Conservation (phyloP, 2,329 filamentous ascomycete species). For the Whalleya microplaca region DNA sequence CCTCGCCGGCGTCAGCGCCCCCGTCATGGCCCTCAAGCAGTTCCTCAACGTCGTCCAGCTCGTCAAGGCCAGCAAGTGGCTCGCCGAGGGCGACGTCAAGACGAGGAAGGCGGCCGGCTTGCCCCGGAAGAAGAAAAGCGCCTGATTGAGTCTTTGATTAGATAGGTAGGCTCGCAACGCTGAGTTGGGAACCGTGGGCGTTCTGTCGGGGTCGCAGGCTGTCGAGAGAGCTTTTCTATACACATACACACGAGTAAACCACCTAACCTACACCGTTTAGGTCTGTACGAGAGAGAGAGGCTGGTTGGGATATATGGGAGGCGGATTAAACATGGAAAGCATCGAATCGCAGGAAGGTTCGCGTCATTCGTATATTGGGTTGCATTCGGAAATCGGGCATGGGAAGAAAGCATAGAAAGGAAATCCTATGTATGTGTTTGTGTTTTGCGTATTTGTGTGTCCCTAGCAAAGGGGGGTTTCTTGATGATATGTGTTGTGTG, state of each 20-base stretch:
- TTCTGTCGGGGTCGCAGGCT: neutral
- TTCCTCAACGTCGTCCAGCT: slow-evolving; percentile 93
- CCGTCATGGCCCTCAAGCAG: slow-evolving; percentile 91
- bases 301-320: slow-evolving; percentile 11
- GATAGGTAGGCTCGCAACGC: too few relatives aligned
- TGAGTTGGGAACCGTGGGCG: too few relatives aligned
- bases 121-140: slow-evolving; percentile 46
- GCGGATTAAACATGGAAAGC: slow-evolving; percentile 3
- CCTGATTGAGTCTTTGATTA: too few relatives aligned
- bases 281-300: slow-evolving; percentile 21
- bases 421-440: slow-evolving; percentile 4
- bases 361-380: slow-evolving; percentile 11
- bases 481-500: too few relatives aligned
- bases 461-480: slow-evolving; percentile 8
- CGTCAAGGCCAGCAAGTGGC: slow-evolving; percentile 87
- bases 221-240: neutral
- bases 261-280: too few relatives aligned
- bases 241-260: slow-evolving; percentile 2
- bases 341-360: slow-evolving; percentile 10
- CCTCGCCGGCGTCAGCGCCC: slow-evolving; percentile 77
- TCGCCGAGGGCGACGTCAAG: slow-evolving; percentile 86
- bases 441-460: too few relatives aligned
- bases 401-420: slow-evolving; percentile 2
- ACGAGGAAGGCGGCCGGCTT: slow-evolving; percentile 61
- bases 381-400: slow-evolving; percentile 23